Evolutionary conservation across 2,329 filamentous ascomycete species (phyloP).

Genomic region (Mycocentrospora acerina): DNA sequence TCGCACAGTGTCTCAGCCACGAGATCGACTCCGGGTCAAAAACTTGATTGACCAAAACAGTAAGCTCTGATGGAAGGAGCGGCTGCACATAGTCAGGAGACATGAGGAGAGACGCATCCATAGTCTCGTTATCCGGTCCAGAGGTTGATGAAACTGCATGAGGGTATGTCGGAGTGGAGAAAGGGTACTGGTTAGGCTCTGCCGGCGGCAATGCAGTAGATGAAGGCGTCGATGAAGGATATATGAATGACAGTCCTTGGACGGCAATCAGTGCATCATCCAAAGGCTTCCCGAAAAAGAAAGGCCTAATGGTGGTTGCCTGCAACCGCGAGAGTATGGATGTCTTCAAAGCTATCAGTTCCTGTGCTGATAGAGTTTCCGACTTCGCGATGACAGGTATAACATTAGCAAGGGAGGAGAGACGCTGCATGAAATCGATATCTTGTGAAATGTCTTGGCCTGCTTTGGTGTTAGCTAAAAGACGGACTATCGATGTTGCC

Average conservation of each 20-base stretch:
- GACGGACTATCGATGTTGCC: neutral
- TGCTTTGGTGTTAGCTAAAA: conserved; percentile 25
- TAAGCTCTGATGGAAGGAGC: conserved; percentile 73
- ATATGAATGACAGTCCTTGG: conserved; percentile 29
- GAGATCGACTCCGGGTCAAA: conserved; percentile 77
- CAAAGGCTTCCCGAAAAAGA: conserved; percentile 60
- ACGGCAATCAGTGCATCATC: conserved; percentile 40
- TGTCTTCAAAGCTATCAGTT: conserved; percentile 62
- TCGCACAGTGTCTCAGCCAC: conserved; percentile 79
- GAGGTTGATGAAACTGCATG: conserved; percentile 78
- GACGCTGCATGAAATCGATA: conserved; percentile 68
- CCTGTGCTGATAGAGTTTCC: conserved; percentile 64
- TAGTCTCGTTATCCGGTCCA: conserved; percentile 72
- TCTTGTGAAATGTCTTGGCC: conserved; percentile 56
- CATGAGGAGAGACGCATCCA: conserved; percentile 95
- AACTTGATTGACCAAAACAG: conserved; percentile 66
- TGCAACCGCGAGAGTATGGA: conserved; percentile 59
- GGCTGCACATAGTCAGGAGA: conserved; percentile 86
- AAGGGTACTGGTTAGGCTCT: conserved; percentile 29
- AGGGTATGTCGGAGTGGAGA: conserved; percentile 48
- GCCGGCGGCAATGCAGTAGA: conserved; percentile 1
- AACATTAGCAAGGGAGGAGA: conserved; percentile 77
- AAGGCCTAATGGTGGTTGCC: conserved; percentile 61
- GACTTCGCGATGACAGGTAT: conserved; percentile 78
- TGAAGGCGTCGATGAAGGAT: conserved; percentile 7